phyloP scores from a whole-genome alignment of 345 rosid genomes.

The Punica granatum region DNA sequence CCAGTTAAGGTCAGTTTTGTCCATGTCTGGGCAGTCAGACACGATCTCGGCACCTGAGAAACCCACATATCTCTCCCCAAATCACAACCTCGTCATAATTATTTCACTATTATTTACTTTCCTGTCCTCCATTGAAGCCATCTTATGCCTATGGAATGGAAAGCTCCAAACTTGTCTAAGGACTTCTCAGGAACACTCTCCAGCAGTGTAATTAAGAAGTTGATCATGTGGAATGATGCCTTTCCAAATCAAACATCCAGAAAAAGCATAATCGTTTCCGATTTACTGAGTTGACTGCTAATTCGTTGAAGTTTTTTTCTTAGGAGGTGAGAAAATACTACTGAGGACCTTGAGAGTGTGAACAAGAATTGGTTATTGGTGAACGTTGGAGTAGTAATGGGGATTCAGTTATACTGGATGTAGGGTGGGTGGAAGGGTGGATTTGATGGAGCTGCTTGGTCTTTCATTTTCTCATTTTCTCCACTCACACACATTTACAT shows the following conservation, averaged over 20 bases:
- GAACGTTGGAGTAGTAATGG: neutral
- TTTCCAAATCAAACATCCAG: neutral
- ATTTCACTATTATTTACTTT: neutral
- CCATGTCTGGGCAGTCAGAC: neutral
- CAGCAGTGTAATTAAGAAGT: neutral
- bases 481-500: too few relatives aligned
- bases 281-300: neutral
- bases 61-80: neutral
- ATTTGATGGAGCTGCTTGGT: too few relatives aligned
- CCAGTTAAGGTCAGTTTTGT: neutral
- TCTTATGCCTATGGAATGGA: too few relatives aligned
- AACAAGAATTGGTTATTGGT: neutral
- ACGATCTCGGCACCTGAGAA: neutral
- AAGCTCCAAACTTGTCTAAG: neutral
- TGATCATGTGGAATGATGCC: neutral
- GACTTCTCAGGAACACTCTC: neutral
- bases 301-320: too few relatives aligned
- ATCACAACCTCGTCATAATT: neutral
- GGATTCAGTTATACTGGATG: neutral
- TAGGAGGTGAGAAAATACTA: too few relatives aligned
- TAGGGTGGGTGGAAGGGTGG: too few relatives aligned
- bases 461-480: too few relatives aligned
- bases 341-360: neutral
- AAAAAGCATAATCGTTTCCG: too few relatives aligned
- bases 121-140: neutral